Evolutionary conservation across 2,329 filamentous ascomycete genomes (phyloP).

Genomic region (Pleurostoma richardsiae): DNA sequence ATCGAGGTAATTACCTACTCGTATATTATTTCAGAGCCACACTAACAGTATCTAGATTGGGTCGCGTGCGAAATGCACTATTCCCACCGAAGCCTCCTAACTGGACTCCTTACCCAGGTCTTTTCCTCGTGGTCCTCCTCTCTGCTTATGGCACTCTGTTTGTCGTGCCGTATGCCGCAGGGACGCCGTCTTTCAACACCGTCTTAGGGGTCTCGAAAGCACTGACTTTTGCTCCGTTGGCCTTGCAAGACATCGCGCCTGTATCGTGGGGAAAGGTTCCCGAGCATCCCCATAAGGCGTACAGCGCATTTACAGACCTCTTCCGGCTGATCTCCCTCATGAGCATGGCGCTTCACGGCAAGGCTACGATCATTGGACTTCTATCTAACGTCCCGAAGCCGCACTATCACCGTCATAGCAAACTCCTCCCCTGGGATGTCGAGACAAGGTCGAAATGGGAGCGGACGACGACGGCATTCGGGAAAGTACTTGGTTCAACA

Average conservation of each 20-base stretch:
- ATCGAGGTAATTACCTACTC: neutral
- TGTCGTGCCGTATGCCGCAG: conserved; percentile 32
- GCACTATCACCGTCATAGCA: conserved; percentile 42
- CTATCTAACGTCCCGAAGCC: conserved; percentile 40
- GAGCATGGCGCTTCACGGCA: conserved; percentile 39
- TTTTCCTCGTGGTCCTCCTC: conserved; percentile 26
- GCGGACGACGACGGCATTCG: conserved; percentile 37
- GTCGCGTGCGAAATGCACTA: conserved; percentile 19
- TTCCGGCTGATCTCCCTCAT: conserved; percentile 41
- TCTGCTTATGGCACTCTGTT: conserved; percentile 29
- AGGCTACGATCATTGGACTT: conserved; percentile 35
- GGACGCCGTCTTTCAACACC: conserved; percentile 31
- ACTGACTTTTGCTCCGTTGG: conserved; percentile 39
- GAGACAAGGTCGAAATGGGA: conserved; percentile 38
- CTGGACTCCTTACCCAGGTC: conserved; percentile 32
- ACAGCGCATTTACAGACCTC: conserved; percentile 34
- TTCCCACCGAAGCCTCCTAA: conserved; percentile 35
- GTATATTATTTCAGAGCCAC: neutral
- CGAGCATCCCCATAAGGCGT: conserved; percentile 28
- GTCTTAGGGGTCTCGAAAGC: conserved; percentile 24
- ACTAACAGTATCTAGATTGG: conserved; percentile 12
- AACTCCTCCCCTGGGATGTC: conserved; percentile 37
- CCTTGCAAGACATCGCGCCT: conserved; percentile 42
- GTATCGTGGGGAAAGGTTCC: conserved; percentile 41
- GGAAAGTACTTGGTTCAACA: conserved; percentile 42